Base-by-base conservation (phyloP, 768 basidiomycete genomes). In the Naematelia aurantialba region DNA sequence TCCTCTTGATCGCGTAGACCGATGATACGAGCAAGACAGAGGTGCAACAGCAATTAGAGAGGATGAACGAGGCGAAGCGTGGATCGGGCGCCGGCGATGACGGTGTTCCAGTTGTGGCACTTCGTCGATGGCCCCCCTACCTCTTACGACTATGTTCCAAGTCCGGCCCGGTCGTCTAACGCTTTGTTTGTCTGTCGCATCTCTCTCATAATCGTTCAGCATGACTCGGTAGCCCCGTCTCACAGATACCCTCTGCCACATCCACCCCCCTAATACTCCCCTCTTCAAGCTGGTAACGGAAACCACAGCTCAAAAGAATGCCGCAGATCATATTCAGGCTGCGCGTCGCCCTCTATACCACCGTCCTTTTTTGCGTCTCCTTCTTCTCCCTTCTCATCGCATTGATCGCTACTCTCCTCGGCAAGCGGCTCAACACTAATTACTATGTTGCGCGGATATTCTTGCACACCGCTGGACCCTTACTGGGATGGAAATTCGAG, bases 361-460 rank as follows among this genome's bases (percentile, higher is more conserved):
- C 92, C 58, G 82, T 82, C 55, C 80, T 86, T 44, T 83, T 86
- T 58, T 86, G 87, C 1, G 84, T 85, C 66, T 87, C 85, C 79
- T 87, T 88, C 61, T 79, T 86, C 53, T 75, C 87, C 60, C 79
- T 85, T 44, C 85, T 87, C 1, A 80, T 87, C 2, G 84, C 82
- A 19, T 70, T 89, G 50, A 71, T 83, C 19, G 88, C 89, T 52
- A 83, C 82, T 52, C 79, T 86, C 29, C 85, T 84, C 75, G 87
- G 93, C 67, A 60, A 73, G 54, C 53, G 75, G 5, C 62, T 69
- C 14, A 76, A 77, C 53, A 87, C 87, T 61, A 91, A 93, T 79
- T 85, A 82, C 67, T 80, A 87, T 69, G 86, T 92, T 45, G 94
- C 91, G 10, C 80, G 88, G 62, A 83, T 83, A 52, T 97, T 98